phyloP scores from a whole-genome alignment of 108 stramenopile species.

The Nitzschia sp. region DNA sequence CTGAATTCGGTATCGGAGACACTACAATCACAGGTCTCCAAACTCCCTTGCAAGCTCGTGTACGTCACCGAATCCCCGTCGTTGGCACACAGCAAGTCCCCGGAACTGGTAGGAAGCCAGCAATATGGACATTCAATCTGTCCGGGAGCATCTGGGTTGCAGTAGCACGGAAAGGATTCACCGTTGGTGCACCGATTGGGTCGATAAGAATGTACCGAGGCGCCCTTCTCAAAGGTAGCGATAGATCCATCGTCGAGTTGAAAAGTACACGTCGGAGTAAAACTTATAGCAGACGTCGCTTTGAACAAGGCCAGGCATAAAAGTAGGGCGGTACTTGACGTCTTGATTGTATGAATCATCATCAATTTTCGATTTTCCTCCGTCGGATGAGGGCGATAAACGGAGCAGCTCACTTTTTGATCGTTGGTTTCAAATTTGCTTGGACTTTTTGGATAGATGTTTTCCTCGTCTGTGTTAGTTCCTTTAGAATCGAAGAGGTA shows the following conservation, averaged over 20 bases:
- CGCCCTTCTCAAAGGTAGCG: conserved; percentile 6
- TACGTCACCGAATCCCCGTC: neutral
- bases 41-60: neutral
- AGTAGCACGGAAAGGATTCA: conserved; percentile 28
- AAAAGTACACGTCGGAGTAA: neutral
- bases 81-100: neutral
- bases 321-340: neutral
- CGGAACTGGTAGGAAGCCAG: neutral
- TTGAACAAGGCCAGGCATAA: neutral
- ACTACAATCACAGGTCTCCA: neutral
- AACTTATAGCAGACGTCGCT: neutral
- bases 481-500: too few species aligned
- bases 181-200: neutral
- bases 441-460: too few species aligned
- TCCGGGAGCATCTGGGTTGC: conserved; percentile 24
- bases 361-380: neutral
- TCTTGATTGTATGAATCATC: neutral
- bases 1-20: neutral
- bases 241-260: conserved; percentile 4
- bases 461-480: too few species aligned
- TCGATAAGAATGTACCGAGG: conserved; percentile 4
- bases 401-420: too few species aligned
- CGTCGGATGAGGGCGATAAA: too few species aligned
- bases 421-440: too few species aligned
- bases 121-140: conserved; percentile 38